These are phyloP conservation scores for Magnaporthiopsis incrustans DNA, from an alignment of 2,329 filamentous ascomycete species.

Conservation along the genomic window DNA sequence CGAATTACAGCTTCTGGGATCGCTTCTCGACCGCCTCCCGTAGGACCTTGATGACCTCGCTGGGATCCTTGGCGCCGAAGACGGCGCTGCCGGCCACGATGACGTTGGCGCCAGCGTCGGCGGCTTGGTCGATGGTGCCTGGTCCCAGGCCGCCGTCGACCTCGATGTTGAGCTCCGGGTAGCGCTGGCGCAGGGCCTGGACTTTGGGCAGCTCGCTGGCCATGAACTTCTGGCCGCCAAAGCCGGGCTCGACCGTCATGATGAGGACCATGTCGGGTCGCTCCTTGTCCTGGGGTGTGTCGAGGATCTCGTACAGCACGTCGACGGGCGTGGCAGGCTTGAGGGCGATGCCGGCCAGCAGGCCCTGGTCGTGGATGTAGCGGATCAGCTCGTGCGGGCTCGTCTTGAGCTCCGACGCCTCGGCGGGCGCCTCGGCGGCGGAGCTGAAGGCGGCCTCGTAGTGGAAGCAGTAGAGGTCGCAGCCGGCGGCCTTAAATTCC, in stretches of 20 bases:
- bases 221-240: conserved; percentile 99
- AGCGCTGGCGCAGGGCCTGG: conserved; percentile 68
- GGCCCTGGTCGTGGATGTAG: conserved; percentile 81
- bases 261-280: conserved; percentile 97
- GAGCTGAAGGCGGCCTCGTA: conserved; percentile 93
- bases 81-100: conserved; percentile 96
- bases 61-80: conserved; percentile 84
- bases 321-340: conserved; percentile 89
- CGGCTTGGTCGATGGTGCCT: conserved; percentile 85
- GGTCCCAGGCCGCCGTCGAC: conserved; percentile 85
- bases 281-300: conserved; percentile 63
- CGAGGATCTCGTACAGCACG: conserved; percentile 85
- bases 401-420: conserved; percentile 61
- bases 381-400: conserved; percentile 77
- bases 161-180: conserved; percentile 92
- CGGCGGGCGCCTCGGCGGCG: conserved; percentile 71
- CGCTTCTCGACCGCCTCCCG: conserved; percentile 67
- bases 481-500: conserved; percentile 87
- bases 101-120: conserved; percentile 92
- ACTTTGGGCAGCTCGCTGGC: conserved; percentile 92
- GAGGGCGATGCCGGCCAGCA: conserved; percentile 90
- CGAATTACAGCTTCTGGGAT: conserved; percentile 28
- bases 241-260: conserved; percentile 97
- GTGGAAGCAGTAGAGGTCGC: conserved; percentile 99
- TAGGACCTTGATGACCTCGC: conserved; percentile 76